Base-by-base conservation (phyloP, 116 monocot genomes). In the Cymodocea nodosa region DNA sequence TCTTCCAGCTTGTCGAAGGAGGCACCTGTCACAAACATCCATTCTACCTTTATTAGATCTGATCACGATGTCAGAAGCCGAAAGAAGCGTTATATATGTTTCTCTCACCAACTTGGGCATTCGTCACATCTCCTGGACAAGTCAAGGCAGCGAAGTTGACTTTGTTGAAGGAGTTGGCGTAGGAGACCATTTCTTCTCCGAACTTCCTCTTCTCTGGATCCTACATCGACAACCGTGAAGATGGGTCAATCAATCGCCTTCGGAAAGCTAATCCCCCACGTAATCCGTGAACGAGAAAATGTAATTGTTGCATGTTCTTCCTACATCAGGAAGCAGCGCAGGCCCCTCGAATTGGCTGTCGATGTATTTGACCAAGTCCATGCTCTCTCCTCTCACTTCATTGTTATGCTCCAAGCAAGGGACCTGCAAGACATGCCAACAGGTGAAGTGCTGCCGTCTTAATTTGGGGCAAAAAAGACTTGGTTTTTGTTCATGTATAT, bases 321-420 rank as follows among this genome's bases (percentile, higher is more conserved):
- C 76, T 87, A 87, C 87, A 62, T 86, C 78, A 69, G 89, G 89
- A 65, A 79, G 59, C 76, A 94, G 70, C 67, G 73, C 34, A 65
- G 82, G 82, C 50, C 89, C 89, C 56, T 84, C 86, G 59, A 89
- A 89, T 62, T 86, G 40, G 30, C 37, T 64, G 67, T 94, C 78
- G 12, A 89, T 84, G 60, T 80, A 94, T 51, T 78, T 85, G 6
- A 87, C 50, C 60, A 75, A 56, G 57, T 81, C 77, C 30, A 81
- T 18, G 56, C 81, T 81, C 34, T 81, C 81, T 18, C 77, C 76
- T 63, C 51, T 81, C 60, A 81, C 77, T 70, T 77, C 69, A 59
- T 77, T 77, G 40, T 81, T 77, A 63, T 81, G 70, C 58, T 81
- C 81, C 50, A 80, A 17, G 56, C 68, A 66, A 63, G 64, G 81